Base-by-base conservation (phyloP, 108 stramenopile genomes). In the Cyclotella choctawhatcheeana region DNA sequence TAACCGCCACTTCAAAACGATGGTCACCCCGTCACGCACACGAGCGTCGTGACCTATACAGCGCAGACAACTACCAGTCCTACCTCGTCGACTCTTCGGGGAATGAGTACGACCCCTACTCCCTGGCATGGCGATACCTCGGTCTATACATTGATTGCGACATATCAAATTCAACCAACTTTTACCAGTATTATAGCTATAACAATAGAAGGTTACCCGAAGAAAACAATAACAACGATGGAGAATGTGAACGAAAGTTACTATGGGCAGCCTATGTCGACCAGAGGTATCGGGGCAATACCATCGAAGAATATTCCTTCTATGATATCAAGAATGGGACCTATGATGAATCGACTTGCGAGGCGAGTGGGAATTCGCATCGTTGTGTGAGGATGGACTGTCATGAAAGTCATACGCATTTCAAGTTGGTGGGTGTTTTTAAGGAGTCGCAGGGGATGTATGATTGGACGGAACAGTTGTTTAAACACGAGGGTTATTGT, bases 401-500 rank as follows among this genome's bases (percentile, higher is more conserved):
- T 66, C 82, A 82, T 45, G 74, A 76, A 21, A n/a, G 59, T 16
- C 27, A 40, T 13, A 77, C 74, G 7, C 37, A 73, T 6, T 82
- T 82, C 60, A 27, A 73, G 22, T 45, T 82, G 0, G 55, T 82
- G 5, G 82, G 82, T 3, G 64, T 82, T 0, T 82, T 69, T 47
- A 82, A 82, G 65, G 81, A 82, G 48, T 58, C 75, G 8, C 40
- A 76, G 0, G 80, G 80, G 32, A 54, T 74, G 44, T 60, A 71
- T 25, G 72, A 74, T 71, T 82, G 51, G 44, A 56, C 61, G 5
- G 81, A 82, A 53, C 81, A 82, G 51, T 47, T 82, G 0, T 82
- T 82, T 31, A 82, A 82, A 30, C 81, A 82, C 44, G 75, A 82
- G 64, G 81, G 81, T 25, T 66, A 60, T 59, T 82, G 81, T 34